These are phyloP conservation scores for Nemania serpens DNA, from an alignment of 2,329 filamentous ascomycete genomes.

Conservation along the genomic window DNA sequence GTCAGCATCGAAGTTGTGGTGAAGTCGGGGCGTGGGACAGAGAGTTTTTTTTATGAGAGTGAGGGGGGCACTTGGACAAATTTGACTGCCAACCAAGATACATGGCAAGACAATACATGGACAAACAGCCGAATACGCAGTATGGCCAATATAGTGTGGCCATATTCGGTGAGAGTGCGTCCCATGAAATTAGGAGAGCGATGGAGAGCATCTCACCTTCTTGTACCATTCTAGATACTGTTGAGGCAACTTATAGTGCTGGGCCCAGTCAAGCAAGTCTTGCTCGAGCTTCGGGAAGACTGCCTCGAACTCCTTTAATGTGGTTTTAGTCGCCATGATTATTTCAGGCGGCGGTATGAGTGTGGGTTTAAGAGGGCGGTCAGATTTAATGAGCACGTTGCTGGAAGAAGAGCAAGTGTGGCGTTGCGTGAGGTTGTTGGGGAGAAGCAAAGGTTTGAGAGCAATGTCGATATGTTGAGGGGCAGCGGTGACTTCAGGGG, in stretches of 20 bases:
- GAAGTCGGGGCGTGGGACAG: not conserved
- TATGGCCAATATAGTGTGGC: not conserved
- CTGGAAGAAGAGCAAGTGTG: not conserved
- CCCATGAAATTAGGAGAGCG: not conserved
- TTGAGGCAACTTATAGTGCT: constrained; percentile 80
- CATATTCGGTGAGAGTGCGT: not conserved
- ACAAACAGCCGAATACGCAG: not conserved
- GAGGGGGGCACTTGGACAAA: not conserved
- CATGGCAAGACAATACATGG: not conserved
- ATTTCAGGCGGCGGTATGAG: not conserved
- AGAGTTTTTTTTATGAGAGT: not conserved
- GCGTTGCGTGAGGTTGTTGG: constrained; percentile 13
- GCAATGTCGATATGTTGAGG: constrained; percentile 24
- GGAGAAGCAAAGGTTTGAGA: constrained; percentile 15
- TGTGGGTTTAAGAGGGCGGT: not conserved
- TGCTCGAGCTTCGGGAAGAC: constrained; percentile 86
- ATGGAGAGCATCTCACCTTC: constrained; percentile 58
- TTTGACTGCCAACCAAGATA: not conserved
- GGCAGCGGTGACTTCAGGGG: constrained; percentile 15
- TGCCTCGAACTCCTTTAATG: constrained; percentile 83
- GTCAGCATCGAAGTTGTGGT: constrained; percentile 8
- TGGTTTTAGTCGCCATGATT: constrained; percentile 71
- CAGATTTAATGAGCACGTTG: not conserved
- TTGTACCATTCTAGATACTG: constrained; percentile 86
- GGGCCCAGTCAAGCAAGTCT: constrained; percentile 78